phyloP scores from a whole-genome alignment of 495 filamentous ascomycete genomes.

The Bacidia rubella region DNA sequence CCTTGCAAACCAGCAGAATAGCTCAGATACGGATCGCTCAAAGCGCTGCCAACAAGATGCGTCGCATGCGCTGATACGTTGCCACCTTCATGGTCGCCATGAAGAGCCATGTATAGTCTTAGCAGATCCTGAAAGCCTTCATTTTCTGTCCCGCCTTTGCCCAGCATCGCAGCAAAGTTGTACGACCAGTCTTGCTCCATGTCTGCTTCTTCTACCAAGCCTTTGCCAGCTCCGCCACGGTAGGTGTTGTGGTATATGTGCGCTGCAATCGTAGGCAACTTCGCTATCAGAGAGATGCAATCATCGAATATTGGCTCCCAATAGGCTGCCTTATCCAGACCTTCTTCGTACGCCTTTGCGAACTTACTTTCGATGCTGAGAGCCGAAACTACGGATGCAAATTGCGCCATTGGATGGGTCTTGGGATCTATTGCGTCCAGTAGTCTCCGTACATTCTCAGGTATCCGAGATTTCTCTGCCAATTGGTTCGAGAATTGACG shows the following conservation, averaged over 20 bases:
- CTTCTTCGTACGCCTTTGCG: slow-evolving; percentile 81
- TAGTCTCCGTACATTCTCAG: slow-evolving; percentile 71
- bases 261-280: slow-evolving; percentile 90
- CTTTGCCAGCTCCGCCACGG: slow-evolving; percentile 49
- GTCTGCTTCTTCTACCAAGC: slow-evolving; percentile 62
- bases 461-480: slow-evolving; percentile 75
- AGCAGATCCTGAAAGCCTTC: slow-evolving; percentile 92
- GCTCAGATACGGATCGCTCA: slow-evolving; percentile 88
- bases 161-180: slow-evolving; percentile 95
- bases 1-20: slow-evolving; percentile 94
- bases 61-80: slow-evolving; percentile 97
- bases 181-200: slow-evolving; percentile 86
- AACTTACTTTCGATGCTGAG: slow-evolving; percentile 87
- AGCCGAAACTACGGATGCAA: slow-evolving; percentile 84
- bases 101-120: slow-evolving; percentile 83
- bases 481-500: slow-evolving; percentile 72
- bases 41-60: slow-evolving; percentile 88
- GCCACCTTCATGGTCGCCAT: slow-evolving; percentile 96
- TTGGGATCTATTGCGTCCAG: slow-evolving; percentile 77
- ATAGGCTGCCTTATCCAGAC: slow-evolving; percentile 77
- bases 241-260: slow-evolving; percentile 93
- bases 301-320: slow-evolving; percentile 99
- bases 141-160: slow-evolving; percentile 72
- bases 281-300: slow-evolving; percentile 82
- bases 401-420: slow-evolving; percentile 96